Evolutionary conservation across 768 basidiomycete species (phyloP).

Genomic region (Lactifluus echinatus): DNA sequence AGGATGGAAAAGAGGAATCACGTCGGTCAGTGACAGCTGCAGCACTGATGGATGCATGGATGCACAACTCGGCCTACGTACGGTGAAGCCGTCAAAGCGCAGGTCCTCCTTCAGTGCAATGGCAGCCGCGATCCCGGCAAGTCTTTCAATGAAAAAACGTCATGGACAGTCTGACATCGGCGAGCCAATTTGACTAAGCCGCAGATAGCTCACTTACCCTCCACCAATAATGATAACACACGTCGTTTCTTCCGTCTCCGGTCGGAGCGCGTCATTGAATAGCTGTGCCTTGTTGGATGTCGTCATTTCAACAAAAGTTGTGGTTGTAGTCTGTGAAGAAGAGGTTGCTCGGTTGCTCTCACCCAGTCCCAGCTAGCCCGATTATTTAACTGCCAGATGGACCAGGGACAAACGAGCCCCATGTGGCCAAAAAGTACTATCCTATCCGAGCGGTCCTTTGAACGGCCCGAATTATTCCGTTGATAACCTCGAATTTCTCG

Average conservation of each 20-base stretch:
- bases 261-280: not conserved
- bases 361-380: too few relatives aligned
- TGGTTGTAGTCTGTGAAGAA: not conserved
- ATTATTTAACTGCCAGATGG: not conserved
- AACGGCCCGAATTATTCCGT: too few relatives aligned
- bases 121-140: conserved; percentile 26
- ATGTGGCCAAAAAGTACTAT: too few relatives aligned
- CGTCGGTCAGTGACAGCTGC: too few relatives aligned
- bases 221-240: conserved; percentile 24
- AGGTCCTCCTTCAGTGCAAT: conserved; percentile 28
- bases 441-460: too few relatives aligned
- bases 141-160: conserved; percentile 6
- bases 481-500: too few relatives aligned
- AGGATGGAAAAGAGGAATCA: too few relatives aligned
- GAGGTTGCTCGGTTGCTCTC: too few relatives aligned
- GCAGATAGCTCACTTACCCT: conserved; percentile 24
- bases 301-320: not conserved
- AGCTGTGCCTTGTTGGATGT: not conserved
- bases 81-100: conserved; percentile 26
- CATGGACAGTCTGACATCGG: not conserved
- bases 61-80: conserved; percentile 19
- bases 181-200: not conserved
- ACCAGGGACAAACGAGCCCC: too few relatives aligned
- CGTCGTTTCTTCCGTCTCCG: conserved; percentile 9
- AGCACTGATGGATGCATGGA: too few relatives aligned